phyloP scores from a whole-genome alignment of 805 yeast species.

The Maudiozyma serrabonitensis region DNA sequence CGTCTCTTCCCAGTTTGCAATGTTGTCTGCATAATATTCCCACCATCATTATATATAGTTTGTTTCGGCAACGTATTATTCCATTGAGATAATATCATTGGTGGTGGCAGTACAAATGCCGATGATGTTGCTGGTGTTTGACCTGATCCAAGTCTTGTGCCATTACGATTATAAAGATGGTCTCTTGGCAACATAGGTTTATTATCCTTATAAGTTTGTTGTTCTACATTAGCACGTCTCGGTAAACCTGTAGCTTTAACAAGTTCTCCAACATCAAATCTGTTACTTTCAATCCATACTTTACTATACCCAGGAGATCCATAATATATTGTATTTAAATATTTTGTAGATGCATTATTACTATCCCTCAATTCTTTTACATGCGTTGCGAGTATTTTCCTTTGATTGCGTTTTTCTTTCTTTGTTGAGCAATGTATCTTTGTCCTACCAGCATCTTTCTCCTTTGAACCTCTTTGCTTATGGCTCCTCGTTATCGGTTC shows the following conservation, averaged over 20 bases:
- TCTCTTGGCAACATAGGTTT: background rate
- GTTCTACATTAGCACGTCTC: constrained; percentile 20
- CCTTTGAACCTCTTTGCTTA: constrained; percentile 4
- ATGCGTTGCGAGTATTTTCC: constrained; percentile 10
- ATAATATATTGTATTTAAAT: constrained; percentile 11
- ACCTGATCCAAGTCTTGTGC: too few relatives aligned
- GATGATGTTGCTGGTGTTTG: background rate
- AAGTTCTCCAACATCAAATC: constrained; percentile 23
- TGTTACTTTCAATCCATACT: constrained; percentile 17
- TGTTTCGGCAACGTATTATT: constrained; percentile 8
- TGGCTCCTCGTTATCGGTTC: constrained; percentile 15
- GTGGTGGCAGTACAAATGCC: constrained; percentile 5
- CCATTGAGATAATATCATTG: constrained; percentile 12
- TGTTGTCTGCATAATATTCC: background rate
- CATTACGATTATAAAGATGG: background rate
- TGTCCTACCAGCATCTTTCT: constrained; percentile 18
- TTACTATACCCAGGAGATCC: constrained; percentile 27
- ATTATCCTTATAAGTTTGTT: background rate
- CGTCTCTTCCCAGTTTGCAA: too few relatives aligned
- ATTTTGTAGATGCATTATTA: background rate
- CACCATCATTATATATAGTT: constrained; percentile 7
- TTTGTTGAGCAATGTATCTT: constrained; percentile 10
- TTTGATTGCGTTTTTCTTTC: constrained; percentile 13
- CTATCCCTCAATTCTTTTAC: constrained; percentile 9
- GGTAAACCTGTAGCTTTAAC: constrained; percentile 17